A percentile compares a stretch with the other conserved stretches of the same genome.
phyloP scores from a whole-genome alignment of 257 asterid species.

The Fraxinus americana region DNA sequence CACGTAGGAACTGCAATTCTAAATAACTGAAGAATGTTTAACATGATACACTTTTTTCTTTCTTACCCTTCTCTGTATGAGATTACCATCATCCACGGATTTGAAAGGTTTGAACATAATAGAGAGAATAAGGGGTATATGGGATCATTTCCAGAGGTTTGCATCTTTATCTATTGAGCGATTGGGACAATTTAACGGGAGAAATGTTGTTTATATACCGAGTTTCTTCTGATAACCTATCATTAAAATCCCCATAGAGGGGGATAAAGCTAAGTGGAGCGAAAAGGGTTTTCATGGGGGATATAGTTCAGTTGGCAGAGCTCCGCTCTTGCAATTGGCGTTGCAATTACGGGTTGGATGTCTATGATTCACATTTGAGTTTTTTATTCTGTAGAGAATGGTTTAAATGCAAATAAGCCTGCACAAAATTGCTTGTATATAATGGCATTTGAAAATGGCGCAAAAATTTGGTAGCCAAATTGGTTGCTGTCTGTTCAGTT shows the following conservation, averaged over 20 bases:
- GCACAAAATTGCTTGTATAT: not conserved
- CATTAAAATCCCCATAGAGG: too few species aligned
- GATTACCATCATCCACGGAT: not conserved
- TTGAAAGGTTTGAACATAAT: not conserved
- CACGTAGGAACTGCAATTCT: not conserved
- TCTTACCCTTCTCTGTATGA: not conserved
- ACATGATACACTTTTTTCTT: not conserved
- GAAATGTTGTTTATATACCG: not conserved
- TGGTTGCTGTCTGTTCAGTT: not conserved
- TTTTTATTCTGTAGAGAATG: not conserved
- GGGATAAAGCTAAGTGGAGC: too few species aligned
- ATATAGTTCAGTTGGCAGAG: too few species aligned
- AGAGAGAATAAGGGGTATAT: too few species aligned
- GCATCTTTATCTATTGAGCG: not conserved
- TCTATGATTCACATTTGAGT: not conserved
- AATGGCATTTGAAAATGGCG: not conserved
- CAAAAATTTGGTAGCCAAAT: not conserved
- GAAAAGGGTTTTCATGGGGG: too few species aligned
- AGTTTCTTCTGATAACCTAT: not conserved
- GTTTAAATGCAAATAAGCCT: not conserved
- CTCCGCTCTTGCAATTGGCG: too few species aligned
- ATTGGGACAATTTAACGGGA: not conserved
- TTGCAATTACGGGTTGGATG: too few species aligned
- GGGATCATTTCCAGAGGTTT: not conserved
- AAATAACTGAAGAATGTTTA: not conserved